Base-by-base conservation (phyloP, 1,284 basidiomycete genomes). In the Athelia sp. region DNA sequence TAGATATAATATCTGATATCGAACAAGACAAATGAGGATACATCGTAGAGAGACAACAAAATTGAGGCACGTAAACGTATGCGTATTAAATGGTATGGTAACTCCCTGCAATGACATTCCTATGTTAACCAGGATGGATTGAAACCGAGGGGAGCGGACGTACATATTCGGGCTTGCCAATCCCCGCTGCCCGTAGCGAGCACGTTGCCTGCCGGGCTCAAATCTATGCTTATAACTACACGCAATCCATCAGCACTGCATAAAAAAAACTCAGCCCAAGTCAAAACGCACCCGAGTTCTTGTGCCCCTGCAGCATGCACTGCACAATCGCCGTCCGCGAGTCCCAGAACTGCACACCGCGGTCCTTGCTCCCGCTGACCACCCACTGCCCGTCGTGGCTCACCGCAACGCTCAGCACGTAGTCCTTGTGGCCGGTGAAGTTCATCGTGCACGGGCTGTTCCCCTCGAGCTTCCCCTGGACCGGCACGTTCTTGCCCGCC, bases 281-380 rank as follows among this genome's bases (percentile, higher is more conserved):
- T 0, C 11, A 34, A 34, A 35, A 21, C 74, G 47, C 50, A 80
- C 74, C 80, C 26, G 82, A 87, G 62, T 90, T 90, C 70, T 90
- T 90, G 71, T 90, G 87, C 3, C 87, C 87, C 62, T 90, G 87
- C 18, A 91, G 67, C 73, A 89, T 84, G 53, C 87, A 79, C 65
- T 90, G 87, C 35, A 82, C 78, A 58, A 80, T 75, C 4, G 81
- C 86, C 1, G 52, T 45, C 3, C 42, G 43, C 19, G 54, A 80
- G 61, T 95, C 89, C 91, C 92, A 96, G 63, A 93, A 89, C 64
- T 90, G 85, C 32, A 96, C 90, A 1, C 86, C 84, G 19, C 92
- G 81, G 67, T 97, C 93, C 65, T 95, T 95, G 18, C 90, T 93
- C 21, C 92, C 91, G 18, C 90, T 92, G 2, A 93, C 90, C 55